phyloP scores from a whole-genome alignment of 306 rosid species.

The Carpinus fangiana region DNA sequence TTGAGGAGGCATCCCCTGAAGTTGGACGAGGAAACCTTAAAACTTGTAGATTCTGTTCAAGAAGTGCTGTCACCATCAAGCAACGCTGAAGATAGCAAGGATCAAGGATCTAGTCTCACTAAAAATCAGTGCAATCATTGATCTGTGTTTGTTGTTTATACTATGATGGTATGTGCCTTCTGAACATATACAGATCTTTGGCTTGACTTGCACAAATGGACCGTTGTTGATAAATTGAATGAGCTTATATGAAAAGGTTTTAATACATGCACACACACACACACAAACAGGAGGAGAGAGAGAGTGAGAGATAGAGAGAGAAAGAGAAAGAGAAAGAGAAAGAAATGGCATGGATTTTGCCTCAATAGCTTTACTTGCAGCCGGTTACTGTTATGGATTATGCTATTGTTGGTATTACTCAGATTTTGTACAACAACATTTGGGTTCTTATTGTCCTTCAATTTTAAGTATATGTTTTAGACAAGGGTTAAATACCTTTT shows the following conservation, averaged over 20 bases:
- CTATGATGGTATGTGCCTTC: not conserved
- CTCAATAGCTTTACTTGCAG: not conserved
- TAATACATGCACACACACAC: not conserved
- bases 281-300: not conserved
- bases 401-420: not conserved
- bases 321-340: not conserved
- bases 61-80: conserved; percentile 50
- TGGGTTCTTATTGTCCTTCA: not conserved
- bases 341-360: not conserved
- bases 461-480: no score
- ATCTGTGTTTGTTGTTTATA: conserved; percentile 19
- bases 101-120: conserved; percentile 46
- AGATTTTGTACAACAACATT: not conserved
- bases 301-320: no score
- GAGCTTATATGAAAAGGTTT: not conserved
- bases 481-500: no score
- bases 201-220: not conserved
- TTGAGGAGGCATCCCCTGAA: conserved; percentile 66
- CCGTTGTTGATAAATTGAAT: not conserved
- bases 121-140: conserved; percentile 44
- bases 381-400: not conserved
- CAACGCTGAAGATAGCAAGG: conserved; percentile 35
- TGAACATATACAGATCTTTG: not conserved
- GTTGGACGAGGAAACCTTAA: conserved; percentile 58
- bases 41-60: conserved; percentile 63